A percentile compares a stretch with the other conserved stretches of the same genome.
These are phyloP conservation scores for Albifimbria verrucaria DNA, from an alignment of 2,329 filamentous ascomycete species.

Conservation along the genomic window DNA sequence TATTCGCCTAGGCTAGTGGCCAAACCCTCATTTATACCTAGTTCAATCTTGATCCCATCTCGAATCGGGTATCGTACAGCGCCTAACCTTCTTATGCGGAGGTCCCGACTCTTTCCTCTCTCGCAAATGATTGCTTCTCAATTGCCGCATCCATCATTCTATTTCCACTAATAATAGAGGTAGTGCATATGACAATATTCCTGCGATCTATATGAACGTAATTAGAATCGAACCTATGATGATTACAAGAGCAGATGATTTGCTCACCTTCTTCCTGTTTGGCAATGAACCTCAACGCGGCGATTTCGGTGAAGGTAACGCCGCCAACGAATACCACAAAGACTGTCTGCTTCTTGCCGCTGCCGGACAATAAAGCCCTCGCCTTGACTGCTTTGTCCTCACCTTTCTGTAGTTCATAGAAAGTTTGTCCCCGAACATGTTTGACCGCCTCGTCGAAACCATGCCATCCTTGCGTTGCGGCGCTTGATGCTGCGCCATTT, in stretches of 20 bases:
- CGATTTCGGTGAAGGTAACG: conserved; percentile 93
- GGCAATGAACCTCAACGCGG: conserved; percentile 86
- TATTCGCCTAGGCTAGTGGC: no score
- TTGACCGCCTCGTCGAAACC: conserved; percentile 92
- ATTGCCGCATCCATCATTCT: conserved; percentile 83
- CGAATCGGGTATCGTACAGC: background rate
- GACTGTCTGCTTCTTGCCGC: conserved; percentile 75
- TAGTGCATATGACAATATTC: conserved; percentile 89
- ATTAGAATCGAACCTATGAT: conserved; percentile 9
- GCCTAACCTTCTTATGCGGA: conserved; percentile 10
- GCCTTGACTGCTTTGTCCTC: conserved; percentile 91
- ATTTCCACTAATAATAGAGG: conserved; percentile 85
- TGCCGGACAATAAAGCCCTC: conserved; percentile 76
- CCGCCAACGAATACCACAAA: conserved; percentile 98
- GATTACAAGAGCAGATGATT: background rate
- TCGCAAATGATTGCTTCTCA: conserved; percentile 64
- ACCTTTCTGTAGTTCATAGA: conserved; percentile 88
- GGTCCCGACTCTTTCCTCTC: conserved; percentile 25
- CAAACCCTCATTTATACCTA: no score
- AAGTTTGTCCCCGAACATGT: conserved; percentile 81
- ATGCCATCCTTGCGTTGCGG: conserved; percentile 77
- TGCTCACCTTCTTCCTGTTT: conserved; percentile 70
- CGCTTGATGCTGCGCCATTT: conserved; percentile 35
- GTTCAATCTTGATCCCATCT: no score
- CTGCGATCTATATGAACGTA: conserved; percentile 54